phyloP scores from a whole-genome alignment of 495 filamentous ascomycete genomes.

The Neurospora sp. region DNA sequence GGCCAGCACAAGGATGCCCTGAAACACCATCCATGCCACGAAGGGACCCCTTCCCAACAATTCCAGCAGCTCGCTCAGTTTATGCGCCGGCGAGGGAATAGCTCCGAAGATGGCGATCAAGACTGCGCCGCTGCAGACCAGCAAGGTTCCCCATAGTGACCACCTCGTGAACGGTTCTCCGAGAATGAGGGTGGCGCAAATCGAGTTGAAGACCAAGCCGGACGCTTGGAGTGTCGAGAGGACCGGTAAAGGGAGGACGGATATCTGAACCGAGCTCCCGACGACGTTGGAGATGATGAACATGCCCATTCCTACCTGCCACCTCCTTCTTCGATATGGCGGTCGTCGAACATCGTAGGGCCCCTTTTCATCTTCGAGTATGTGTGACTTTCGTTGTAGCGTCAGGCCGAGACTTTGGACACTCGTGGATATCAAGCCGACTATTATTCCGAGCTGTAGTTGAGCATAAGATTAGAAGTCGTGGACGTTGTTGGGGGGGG shows the following conservation, averaged over 20 bases:
- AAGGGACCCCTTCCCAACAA: constrained; percentile 68
- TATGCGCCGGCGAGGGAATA: constrained; percentile 91
- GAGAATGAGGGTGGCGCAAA: constrained; percentile 88
- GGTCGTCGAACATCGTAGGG: constrained; percentile 70
- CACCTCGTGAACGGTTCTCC: constrained; percentile 88
- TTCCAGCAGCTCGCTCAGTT: constrained; percentile 65
- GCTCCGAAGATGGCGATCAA: constrained; percentile 92
- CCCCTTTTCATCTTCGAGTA: constrained; percentile 90
- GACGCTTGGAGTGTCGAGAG: constrained; percentile 93
- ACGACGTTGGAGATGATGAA: constrained; percentile 91
- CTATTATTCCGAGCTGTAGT: constrained; percentile 76
- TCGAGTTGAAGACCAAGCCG: constrained; percentile 95
- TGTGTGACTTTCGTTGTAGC: constrained; percentile 96
- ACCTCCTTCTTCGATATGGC: constrained; percentile 81
- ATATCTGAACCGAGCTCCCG: constrained; percentile 95
- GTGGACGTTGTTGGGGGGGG: background rate
- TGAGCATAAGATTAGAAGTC: constrained; percentile 10
- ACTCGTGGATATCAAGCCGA: constrained; percentile 85
- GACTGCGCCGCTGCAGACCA: constrained; percentile 78
- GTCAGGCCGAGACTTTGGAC: constrained; percentile 92
- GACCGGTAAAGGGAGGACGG: constrained; percentile 87
- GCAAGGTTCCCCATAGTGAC: constrained; percentile 76
- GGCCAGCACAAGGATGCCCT: constrained; percentile 56
- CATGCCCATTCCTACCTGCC: constrained; percentile 98
- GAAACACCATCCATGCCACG: constrained; percentile 82